phyloP scores from a whole-genome alignment of 805 yeast species.

The Crinitomyces ghanaensis region DNA sequence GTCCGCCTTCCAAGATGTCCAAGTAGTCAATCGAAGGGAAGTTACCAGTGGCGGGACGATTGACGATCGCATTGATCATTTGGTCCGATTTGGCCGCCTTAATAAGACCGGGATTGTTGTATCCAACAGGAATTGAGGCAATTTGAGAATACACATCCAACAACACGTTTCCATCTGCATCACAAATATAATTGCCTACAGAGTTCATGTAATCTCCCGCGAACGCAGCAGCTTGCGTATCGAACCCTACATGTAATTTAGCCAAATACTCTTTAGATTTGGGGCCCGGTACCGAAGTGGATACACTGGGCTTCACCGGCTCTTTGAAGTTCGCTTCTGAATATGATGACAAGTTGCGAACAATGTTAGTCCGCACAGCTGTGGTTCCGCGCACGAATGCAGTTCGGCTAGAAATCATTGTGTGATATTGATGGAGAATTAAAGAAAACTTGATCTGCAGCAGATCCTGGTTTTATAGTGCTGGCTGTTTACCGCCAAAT shows the following conservation, averaged over 20 bases:
- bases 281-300: constrained; percentile 71
- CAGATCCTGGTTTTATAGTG: too few species aligned
- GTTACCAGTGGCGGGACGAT: constrained; percentile 78
- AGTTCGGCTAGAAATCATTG: too few species aligned
- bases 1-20: constrained; percentile 38
- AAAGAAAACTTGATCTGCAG: too few species aligned
- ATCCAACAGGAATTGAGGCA: constrained; percentile 76
- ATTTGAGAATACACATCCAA: constrained; percentile 76
- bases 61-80: constrained; percentile 61
- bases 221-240: constrained; percentile 62
- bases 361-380: too few species aligned
- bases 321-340: constrained; percentile 81
- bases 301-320: constrained; percentile 58
- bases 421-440: too few species aligned
- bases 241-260: constrained; percentile 50
- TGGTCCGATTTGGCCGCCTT: constrained; percentile 59
- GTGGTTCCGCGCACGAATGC: too few species aligned
- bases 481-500: too few species aligned
- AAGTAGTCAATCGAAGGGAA: constrained; percentile 60
- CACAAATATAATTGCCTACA: constrained; percentile 66
- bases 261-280: constrained; percentile 41
- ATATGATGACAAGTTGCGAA: constrained; percentile 21
- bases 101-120: constrained; percentile 68
- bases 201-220: constrained; percentile 68
- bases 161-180: constrained; percentile 64